Evolutionary conservation across 1,139 yeast genomes (phyloP).

Genomic region (Sugiyamaella novakii): DNA sequence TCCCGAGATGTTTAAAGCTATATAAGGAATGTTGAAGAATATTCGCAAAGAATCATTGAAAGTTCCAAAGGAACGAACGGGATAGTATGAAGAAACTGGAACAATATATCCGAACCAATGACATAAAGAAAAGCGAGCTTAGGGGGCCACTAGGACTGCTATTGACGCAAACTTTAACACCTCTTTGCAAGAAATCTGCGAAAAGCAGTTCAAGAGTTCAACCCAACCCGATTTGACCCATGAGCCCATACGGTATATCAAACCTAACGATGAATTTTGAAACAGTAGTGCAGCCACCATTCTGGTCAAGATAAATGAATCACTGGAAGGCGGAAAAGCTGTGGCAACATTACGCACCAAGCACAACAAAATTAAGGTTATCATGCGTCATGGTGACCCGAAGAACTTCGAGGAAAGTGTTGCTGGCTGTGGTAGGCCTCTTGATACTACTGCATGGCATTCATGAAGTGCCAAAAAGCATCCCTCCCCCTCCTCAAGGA

Average conservation of each 20-base stretch:
- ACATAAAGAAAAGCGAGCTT: neutral
- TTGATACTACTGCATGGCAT: neutral
- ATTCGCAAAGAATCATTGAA: no score
- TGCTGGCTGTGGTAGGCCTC: neutral
- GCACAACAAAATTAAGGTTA: neutral
- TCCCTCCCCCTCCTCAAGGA: neutral
- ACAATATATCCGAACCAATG: constrained; percentile 2
- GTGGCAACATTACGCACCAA: neutral
- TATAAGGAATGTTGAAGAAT: no score
- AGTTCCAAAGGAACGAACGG: no score
- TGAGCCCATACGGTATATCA: neutral
- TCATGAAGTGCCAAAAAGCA: neutral
- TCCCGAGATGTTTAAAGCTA: no score
- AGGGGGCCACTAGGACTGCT: neutral
- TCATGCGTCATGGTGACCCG: neutral
- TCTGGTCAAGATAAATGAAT: neutral
- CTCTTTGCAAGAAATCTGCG: neutral
- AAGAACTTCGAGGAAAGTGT: constrained; percentile 1
- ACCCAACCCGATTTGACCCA: neutral
- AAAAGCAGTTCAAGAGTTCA: neutral
- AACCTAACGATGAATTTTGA: neutral
- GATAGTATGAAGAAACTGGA: no score
- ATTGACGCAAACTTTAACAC: neutral
- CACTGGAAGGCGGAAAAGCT: constrained; percentile 2
- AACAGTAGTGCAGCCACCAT: neutral